Conservation (phyloP, 768 basidiomycete species). For the Suillus alpinus region DNA sequence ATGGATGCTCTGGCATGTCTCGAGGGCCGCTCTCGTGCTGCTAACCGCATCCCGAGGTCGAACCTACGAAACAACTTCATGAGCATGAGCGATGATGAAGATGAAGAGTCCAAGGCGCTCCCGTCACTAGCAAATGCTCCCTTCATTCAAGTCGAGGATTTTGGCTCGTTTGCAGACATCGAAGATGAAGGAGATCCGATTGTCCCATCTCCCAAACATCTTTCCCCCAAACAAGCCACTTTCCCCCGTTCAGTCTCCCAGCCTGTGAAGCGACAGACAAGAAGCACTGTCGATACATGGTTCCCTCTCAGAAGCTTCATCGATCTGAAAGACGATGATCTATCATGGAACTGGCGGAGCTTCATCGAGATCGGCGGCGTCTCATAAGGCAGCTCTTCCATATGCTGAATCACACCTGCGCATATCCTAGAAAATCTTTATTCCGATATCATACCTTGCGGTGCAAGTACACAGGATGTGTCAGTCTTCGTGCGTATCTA, state of each 20-base stretch:
- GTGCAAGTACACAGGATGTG: constrained; percentile 8
- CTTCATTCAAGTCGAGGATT: constrained; percentile 20
- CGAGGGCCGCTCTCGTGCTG: constrained; percentile 47
- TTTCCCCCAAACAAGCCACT: constrained; percentile 10
- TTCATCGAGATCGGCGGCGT: constrained; percentile 55
- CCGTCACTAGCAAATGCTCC: constrained; percentile 8
- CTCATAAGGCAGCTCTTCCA: constrained; percentile 5
- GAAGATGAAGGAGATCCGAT: constrained; percentile 32
- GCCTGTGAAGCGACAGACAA: constrained; percentile 27
- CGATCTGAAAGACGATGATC: constrained; percentile 52
- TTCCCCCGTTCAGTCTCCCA: constrained; percentile 10
- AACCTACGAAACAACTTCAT: constrained; percentile 50
- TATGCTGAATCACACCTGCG: neutral
- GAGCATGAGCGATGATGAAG: constrained; percentile 67
- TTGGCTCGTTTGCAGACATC: constrained; percentile 24
- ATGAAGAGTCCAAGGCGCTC: constrained; percentile 31
- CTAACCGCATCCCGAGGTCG: constrained; percentile 18
- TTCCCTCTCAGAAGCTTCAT: constrained; percentile 65
- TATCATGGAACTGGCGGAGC: constrained; percentile 58
- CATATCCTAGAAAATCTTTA: constrained; percentile 9
- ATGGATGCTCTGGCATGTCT: constrained; percentile 62
- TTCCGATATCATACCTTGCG: constrained; percentile 14
- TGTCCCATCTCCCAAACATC: constrained; percentile 14
- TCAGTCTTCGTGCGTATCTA: constrained; percentile 20
- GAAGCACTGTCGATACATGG: constrained; percentile 48